Percentiles rank a stretch among this genome's conserved stretches.
These are phyloP conservation scores for Teratosphaeria pseudoeucalypti DNA, from an alignment of 2,329 filamentous ascomycete genomes.

Conservation along the genomic window DNA sequence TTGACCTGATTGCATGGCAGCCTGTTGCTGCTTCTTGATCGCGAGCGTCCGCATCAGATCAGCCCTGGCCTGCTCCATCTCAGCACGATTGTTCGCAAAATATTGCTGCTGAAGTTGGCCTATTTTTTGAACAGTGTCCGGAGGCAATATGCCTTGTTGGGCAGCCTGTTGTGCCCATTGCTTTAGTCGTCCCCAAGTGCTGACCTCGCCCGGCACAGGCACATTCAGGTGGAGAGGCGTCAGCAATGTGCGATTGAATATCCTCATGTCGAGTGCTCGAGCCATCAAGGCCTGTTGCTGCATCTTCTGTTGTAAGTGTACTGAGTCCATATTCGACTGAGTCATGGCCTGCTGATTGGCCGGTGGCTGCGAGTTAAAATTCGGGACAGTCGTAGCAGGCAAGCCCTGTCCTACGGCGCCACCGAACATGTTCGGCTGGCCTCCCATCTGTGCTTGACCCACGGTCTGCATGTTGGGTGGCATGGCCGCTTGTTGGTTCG, in stretches of 20 bases:
- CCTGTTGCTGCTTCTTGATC: slow-evolving; percentile 9
- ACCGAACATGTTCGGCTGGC: background rate
- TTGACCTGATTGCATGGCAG: slow-evolving; percentile 4
- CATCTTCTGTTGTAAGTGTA: slow-evolving; percentile 11
- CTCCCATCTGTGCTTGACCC: background rate
- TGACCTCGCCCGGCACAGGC: slow-evolving; percentile 39
- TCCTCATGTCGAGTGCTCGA: slow-evolving; percentile 12
- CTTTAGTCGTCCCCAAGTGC: slow-evolving; percentile 49
- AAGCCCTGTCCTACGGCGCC: background rate
- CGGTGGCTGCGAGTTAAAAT: background rate
- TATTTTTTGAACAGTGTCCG: slow-evolving; percentile 32
- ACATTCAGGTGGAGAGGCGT: slow-evolving; percentile 9
- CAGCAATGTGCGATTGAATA: slow-evolving; percentile 12
- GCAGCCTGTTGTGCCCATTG: slow-evolving; percentile 40
- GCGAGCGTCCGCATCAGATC: slow-evolving; percentile 26
- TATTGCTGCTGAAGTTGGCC: slow-evolving; percentile 17
- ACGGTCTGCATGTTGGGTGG: background rate
- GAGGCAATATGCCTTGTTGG: slow-evolving; percentile 28
- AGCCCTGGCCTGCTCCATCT: slow-evolving; percentile 28
- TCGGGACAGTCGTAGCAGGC: slow-evolving; percentile 10
- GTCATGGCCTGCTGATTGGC: slow-evolving; percentile 4
- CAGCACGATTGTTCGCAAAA: slow-evolving; percentile 15
- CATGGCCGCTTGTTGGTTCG: background rate
- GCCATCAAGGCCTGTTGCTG: slow-evolving; percentile 8
- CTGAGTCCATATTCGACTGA: slow-evolving; percentile 4